Conservation (phyloP, 2,329 filamentous ascomycete genomes). For the Xylariomycetidae sp. region DNA sequence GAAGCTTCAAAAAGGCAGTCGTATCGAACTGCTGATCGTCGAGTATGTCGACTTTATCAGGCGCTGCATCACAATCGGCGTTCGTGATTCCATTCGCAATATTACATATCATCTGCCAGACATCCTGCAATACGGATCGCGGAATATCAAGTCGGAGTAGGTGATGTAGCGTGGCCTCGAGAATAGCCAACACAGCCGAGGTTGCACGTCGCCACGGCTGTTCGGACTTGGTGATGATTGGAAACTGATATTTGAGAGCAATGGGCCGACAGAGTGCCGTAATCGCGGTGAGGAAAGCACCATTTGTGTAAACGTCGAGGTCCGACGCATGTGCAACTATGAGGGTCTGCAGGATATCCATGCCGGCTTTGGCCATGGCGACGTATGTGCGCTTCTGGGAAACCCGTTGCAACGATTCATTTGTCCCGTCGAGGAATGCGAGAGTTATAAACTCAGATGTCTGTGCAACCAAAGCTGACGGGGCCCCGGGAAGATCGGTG, state of each 20-base stretch:
- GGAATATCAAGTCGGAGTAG: constrained; percentile 44
- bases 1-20: constrained; percentile 61
- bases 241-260: constrained; percentile 72
- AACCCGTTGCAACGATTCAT: constrained; percentile 28
- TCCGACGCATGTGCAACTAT: constrained; percentile 54
- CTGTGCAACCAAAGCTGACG: constrained; percentile 61
- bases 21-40: constrained; percentile 81
- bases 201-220: constrained; percentile 79
- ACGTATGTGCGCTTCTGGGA: constrained; percentile 69
- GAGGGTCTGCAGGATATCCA: constrained; percentile 60
- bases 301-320: constrained; percentile 62
- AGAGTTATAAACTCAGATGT: constrained; percentile 66
- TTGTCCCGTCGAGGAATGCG: constrained; percentile 48
- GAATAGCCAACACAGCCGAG: constrained; percentile 59
- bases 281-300: constrained; percentile 60
- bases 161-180: constrained; percentile 59
- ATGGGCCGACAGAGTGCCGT: constrained; percentile 65
- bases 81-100: constrained; percentile 64
- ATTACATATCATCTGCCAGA: constrained; percentile 66
- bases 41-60: constrained; percentile 42
- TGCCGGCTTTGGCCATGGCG: constrained; percentile 78
- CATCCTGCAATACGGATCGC: constrained; percentile 41
- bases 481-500: constrained; percentile 57
- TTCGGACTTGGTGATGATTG: constrained; percentile 61
- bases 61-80: constrained; percentile 50